Evolutionary conservation across 331 rosid genomes (phyloP), one percentile per base, ranked within the genome.

Genomic region (Dryas integrifolia): DNA sequence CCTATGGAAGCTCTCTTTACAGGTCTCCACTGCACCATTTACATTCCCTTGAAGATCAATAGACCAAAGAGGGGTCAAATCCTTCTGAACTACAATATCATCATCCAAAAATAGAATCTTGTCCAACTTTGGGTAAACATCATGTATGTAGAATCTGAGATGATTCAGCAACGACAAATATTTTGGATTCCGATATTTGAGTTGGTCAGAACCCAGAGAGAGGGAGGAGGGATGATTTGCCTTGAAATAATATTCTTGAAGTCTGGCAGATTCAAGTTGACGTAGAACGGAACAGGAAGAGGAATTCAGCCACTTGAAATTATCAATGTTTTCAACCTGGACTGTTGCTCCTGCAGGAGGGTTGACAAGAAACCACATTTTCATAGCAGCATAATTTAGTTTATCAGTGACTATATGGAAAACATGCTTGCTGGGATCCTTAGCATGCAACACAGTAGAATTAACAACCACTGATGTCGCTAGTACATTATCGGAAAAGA

Each of bases 1-100:
- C 88, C 97, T 85, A 79, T 94, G 98, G 82, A 94, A 94, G 85
- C 98, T 94, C 87, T 91, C 97, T 85, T 91, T 94, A 80, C 97
- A 94, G 74, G 98, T 94, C 84, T 91, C 97, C 77, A 94, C 98
- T 13, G 98, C 97, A 58, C 97, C 98, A 81, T 91, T 93, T 77
- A 91, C 97, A 92, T 81, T 91, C 69, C 98, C 97, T 81, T 85
- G 72, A 79, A 94, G 79, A 81, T 94, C 89, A 82, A 88, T 70
- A 65, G 91, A 89, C 98, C 97, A 94, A 46, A 94, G 86, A 65
- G 96, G 86, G 6, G 95, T 81, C 86, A 94, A 82, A 82, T 94
- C 98, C 85, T 89, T 89, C 86, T 91, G 98, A 83, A 94, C 96
- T 13, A 94, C 98, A 50, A 94, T 86, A 85, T 94, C 98, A 71